These are phyloP conservation scores for Kazachstania viticola DNA, from an alignment of 805 yeast genomes.

Conservation along the genomic window DNA sequence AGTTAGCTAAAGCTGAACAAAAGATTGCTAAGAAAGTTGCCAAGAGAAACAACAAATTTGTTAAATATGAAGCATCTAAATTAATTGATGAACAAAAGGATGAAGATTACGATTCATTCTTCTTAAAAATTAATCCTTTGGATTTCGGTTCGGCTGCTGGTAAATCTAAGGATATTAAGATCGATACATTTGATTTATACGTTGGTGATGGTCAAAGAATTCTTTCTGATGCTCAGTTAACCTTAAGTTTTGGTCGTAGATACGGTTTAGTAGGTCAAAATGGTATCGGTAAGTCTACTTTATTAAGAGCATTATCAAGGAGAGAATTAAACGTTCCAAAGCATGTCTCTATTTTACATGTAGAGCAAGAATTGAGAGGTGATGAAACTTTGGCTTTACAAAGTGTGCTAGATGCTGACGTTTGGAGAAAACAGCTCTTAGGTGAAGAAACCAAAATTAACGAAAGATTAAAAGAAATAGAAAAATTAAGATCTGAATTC, in stretches of 20 bases:
- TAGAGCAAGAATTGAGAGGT: constrained; percentile 93
- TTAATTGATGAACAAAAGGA: constrained; percentile 52
- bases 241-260: constrained; percentile 84
- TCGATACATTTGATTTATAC: constrained; percentile 85
- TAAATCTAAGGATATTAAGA: constrained; percentile 90
- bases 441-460: constrained; percentile 64
- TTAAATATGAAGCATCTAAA: constrained; percentile 88
- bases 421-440: constrained; percentile 88
- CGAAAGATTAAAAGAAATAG: constrained; percentile 68
- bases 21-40: constrained; percentile 97
- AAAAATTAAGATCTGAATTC: constrained; percentile 53
- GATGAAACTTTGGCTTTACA: constrained; percentile 86
- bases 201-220: constrained; percentile 95
- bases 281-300: constrained; percentile 98
- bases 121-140: constrained; percentile 87
- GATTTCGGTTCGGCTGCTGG: constrained; percentile 88
- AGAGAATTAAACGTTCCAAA: constrained; percentile 91
- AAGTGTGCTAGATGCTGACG: constrained; percentile 97
- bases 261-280: constrained; percentile 97
- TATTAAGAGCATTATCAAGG: constrained; percentile 80
- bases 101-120: constrained; percentile 87
- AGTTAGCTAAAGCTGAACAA: constrained; percentile 92
- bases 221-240: constrained; percentile 73
- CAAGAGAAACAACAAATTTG: constrained; percentile 69
- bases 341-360: constrained; percentile 91